Base-by-base conservation (phyloP, 179 eudicot species). In the Carnegiea gigantea region DNA sequence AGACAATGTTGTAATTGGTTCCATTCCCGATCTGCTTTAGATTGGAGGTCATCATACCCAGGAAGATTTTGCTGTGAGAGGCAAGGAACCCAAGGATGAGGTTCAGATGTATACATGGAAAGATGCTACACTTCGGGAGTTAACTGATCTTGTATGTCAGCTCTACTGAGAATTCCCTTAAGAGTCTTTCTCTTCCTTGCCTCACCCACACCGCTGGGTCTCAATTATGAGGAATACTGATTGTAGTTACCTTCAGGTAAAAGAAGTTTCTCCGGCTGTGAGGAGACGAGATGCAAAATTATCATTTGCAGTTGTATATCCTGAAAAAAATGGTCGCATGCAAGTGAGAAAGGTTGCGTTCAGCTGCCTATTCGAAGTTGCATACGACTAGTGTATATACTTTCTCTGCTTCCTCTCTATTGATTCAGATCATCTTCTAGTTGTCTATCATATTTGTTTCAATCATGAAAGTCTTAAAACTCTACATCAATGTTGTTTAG, bases 91-190 rank as follows among this genome's bases (percentile, higher is more conserved):
- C 65, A 96, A 94, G 88, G 96, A 96, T 70, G 99, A 96, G 86
- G 98, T 96, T 81, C 99, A 96, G 85, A 96, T 96, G 40, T 96
- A 96, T 85, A 96, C 99, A n/a, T 96, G 99, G 99, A 90, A 90
- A 87, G 99, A 96, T 85, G 99, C 99, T 53, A 95, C 95, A 48
- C 91, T 95, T 51, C 94, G 98, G 24, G 99, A 95, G 83, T 80
- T 93, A 82, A 92, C 98, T 75, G 98, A 95, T 88, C 91, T 95
- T 83, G 98, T 95, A 89, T 51, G 89, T 78, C 70, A 23, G 13
- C 28, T 30, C 8, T 10, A 46, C 49, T 44, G 9, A 59, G 62
- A 26, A 70, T 60, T 33, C 24, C 30, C 21, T 76, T 3, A 28
- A 1, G n/a, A 15, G 10, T 30, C 68, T 0, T 62, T 23, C 15